Percentiles rank a stretch among this genome's conserved stretches.
These are phyloP conservation scores for Fusarium luffae DNA, from an alignment of 2,329 filamentous ascomycete species.

Conservation along the genomic window DNA sequence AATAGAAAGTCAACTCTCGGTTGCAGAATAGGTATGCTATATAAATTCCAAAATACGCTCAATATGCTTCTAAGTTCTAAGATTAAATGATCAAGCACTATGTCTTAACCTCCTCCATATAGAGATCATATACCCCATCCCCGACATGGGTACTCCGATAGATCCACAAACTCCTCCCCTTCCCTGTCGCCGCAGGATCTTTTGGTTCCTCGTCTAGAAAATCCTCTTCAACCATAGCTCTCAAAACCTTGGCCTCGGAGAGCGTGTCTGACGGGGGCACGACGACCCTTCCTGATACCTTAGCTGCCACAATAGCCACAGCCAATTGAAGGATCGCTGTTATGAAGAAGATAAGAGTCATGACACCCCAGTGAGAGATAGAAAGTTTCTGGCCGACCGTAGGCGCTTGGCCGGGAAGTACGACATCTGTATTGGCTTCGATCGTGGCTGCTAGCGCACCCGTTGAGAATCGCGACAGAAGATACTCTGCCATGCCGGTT, in stretches of 20 bases:
- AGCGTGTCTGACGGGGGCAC: neutral
- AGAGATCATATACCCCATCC: neutral
- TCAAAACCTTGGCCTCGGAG: slow-evolving; percentile 2
- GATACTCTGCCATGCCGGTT: neutral
- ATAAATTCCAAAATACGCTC: neutral
- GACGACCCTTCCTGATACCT: slow-evolving; percentile 3
- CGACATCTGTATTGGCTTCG: neutral
- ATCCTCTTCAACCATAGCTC: neutral
- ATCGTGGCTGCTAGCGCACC: neutral
- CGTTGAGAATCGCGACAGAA: slow-evolving; percentile 8
- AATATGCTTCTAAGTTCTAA: neutral
- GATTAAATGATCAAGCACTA: neutral
- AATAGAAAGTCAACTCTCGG: neutral
- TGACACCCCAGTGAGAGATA: neutral
- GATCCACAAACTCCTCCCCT: neutral
- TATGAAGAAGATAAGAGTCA: neutral
- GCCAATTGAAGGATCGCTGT: slow-evolving; percentile 1
- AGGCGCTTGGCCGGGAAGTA: neutral
- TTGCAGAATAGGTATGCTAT: neutral
- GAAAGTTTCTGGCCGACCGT: slow-evolving; percentile 2
- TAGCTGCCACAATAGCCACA: slow-evolving; percentile 7
- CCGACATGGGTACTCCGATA: neutral
- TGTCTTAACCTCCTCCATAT: neutral
- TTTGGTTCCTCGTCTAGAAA: neutral
- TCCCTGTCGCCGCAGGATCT: neutral